These are phyloP conservation scores for Kuraishia capsulata DNA, from an alignment of 805 yeast species.

Conservation along the genomic window DNA sequence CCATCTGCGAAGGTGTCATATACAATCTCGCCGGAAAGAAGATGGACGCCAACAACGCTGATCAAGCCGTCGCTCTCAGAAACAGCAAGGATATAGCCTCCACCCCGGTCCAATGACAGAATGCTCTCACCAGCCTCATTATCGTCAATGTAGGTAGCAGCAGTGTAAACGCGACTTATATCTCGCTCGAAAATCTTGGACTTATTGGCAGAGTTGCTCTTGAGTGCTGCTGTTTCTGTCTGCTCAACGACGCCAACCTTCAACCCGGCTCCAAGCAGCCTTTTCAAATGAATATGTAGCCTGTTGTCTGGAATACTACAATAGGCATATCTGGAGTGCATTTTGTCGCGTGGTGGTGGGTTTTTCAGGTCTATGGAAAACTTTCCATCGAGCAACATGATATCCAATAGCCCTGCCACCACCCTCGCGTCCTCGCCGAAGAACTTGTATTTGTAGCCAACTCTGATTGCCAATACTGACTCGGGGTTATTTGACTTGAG, in stretches of 20 bases:
- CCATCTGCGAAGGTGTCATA: conserved; percentile 65
- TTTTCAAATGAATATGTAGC: conserved; percentile 65
- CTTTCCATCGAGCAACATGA: conserved; percentile 68
- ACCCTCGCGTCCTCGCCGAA: conserved; percentile 76
- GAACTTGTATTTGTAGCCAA: conserved; percentile 86
- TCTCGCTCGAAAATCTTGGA: conserved; percentile 56
- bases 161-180: conserved; percentile 66
- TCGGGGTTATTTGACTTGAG: conserved; percentile 55
- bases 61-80: conserved; percentile 20
- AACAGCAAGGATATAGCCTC: conserved; percentile 39
- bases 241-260: conserved; percentile 88
- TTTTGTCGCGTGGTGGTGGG: conserved; percentile 28
- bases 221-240: conserved; percentile 69
- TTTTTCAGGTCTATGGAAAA: conserved; percentile 39
- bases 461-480: conserved; percentile 72
- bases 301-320: conserved; percentile 79
- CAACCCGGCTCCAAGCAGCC: conserved; percentile 60
- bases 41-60: conserved; percentile 56
- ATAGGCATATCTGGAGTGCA: conserved; percentile 59
- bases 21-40: conserved; percentile 66
- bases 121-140: conserved; percentile 19
- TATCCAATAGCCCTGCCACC: conserved; percentile 59
- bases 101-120: conserved; percentile 18
- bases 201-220: conserved; percentile 41
- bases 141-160: conserved; percentile 75